phyloP scores from a whole-genome alignment of 805 yeast species.

The Blastobotrys attinorum region DNA sequence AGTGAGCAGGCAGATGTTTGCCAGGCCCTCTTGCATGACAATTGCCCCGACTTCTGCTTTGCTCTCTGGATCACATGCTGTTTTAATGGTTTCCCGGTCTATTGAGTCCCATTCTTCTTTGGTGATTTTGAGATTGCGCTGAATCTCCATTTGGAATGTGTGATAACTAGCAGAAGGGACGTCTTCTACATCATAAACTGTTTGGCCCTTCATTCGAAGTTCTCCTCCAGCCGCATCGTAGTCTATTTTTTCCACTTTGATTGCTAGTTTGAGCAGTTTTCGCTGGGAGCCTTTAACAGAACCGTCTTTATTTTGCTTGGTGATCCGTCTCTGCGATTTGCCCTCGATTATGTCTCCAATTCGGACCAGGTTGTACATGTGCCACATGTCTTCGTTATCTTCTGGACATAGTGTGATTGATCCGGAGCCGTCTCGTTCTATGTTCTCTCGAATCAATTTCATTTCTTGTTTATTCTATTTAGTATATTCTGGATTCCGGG shows the following conservation, averaged over 20 bases:
- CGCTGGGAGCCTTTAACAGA: conserved; percentile 37
- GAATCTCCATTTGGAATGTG: conserved; percentile 71
- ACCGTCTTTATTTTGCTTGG: conserved; percentile 29
- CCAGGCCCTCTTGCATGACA: conserved; percentile 88
- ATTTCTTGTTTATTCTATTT: too few relatives aligned
- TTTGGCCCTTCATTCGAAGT: conserved; percentile 74
- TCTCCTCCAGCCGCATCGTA: conserved; percentile 71
- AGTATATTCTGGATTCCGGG: too few relatives aligned
- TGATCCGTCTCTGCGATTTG: conserved; percentile 58
- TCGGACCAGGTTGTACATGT: conserved; percentile 69
- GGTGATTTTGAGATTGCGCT: conserved; percentile 56
- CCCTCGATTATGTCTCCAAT: conserved; percentile 68
- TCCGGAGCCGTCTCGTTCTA: conserved; percentile 58
- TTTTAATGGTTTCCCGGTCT: conserved; percentile 26
- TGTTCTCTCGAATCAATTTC: conserved; percentile 46
- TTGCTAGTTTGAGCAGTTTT: conserved; percentile 51
- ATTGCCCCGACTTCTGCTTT: conserved; percentile 93
- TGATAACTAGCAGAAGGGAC: conserved; percentile 84
- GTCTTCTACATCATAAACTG: conserved; percentile 58
- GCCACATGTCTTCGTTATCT: conserved; percentile 90
- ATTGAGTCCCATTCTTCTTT: conserved; percentile 85
- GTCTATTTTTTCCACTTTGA: conserved; percentile 62
- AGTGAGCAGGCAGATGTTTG: conserved; percentile 83
- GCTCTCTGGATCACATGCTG: conserved; percentile 40
- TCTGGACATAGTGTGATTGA: conserved; percentile 63